Evolutionary conservation across 1,139 yeast genomes (phyloP), one percentile per base, ranked within the genome.

Genomic region (Debaryomyces sp.): DNA sequence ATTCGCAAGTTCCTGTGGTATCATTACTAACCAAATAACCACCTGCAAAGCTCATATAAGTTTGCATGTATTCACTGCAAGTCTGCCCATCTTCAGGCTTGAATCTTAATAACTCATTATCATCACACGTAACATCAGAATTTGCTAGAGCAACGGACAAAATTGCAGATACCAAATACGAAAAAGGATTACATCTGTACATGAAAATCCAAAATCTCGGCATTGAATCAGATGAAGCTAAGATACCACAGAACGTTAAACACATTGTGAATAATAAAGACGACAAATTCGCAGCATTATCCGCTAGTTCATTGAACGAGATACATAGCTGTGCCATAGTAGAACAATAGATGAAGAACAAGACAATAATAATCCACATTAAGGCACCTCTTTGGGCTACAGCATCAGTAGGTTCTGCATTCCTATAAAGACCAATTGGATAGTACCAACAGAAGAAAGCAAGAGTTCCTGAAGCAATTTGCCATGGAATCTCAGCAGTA

Each of bases 401-500:
- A 1, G 55, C 34, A 45, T 64, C 56, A 34, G 60, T 63, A 38
- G 63, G 57, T 5, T 66, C 65, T 6, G 90, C 87, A 62, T 85
- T 85, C 9, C 61, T 50, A 59, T 83, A 80, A 51, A 84, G 70
- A 1, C 95, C 96, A 53, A 88, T 81, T 6, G 96, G 95, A 63
- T 87, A 90, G 67, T 89, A 90, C 84, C 89, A 89, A 52, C 85
- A 80, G 62, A 88, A 80, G 70, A 77, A 90, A 4, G 86, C 77
- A 6, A 87, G 24, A 0, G 91, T 81, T 53, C 90, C 91, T 49
- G 80, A 74, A 4, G 84, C 51, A 15, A 83, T 58, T 60, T 87
- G 87, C 86, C 89, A 88, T 27, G 96, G 96, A 33, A 88, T 64
- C 63, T 90, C 97, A 32, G 81, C 85, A 15, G 84, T 67, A 41